Conservation (phyloP, 225 moss, liverwort and hornwort genomes). For the Pseudoscleropodium purum region DNA sequence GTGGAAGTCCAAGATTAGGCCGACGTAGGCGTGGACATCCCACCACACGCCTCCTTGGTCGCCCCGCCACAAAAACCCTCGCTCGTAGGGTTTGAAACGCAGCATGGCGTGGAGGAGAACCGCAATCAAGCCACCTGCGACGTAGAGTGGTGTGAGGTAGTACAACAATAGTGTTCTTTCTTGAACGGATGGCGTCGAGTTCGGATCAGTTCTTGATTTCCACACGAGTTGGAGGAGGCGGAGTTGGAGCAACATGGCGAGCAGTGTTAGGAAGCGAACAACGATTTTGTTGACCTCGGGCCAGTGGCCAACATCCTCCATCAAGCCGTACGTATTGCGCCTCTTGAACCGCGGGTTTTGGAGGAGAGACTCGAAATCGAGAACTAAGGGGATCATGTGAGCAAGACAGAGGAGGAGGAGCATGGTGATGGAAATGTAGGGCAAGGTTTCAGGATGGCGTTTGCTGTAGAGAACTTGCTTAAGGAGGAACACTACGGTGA, state of each 20-base stretch:
- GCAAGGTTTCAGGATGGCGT: conserved; percentile 10
- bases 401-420: conserved; percentile 17
- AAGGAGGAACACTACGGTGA: background rate
- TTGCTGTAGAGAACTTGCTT: conserved; percentile 21
- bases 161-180: background rate
- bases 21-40: conserved; percentile 10
- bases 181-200: background rate
- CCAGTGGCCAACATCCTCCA: background rate
- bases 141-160: conserved; percentile 4
- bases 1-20: conserved; percentile 29
- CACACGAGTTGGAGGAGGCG: conserved; percentile 21
- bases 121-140: conserved; percentile 5
- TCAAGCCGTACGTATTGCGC: background rate
- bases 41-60: conserved; percentile 23
- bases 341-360: background rate
- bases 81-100: conserved; percentile 8
- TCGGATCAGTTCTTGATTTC: conserved; percentile 3
- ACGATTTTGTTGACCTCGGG: conserved; percentile 15
- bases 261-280: conserved; percentile 15
- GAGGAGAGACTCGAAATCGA: conserved; percentile 25
- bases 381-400: conserved; percentile 21
- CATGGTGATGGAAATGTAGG: conserved; percentile 19
- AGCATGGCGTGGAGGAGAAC: background rate
- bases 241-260: conserved; percentile 26
- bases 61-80: conserved; percentile 1